A percentile compares a stretch with the other conserved stretches of the same genome.
Evolutionary conservation across 805 yeast species (phyloP).

Genomic region (Yarrowia bubula): DNA sequence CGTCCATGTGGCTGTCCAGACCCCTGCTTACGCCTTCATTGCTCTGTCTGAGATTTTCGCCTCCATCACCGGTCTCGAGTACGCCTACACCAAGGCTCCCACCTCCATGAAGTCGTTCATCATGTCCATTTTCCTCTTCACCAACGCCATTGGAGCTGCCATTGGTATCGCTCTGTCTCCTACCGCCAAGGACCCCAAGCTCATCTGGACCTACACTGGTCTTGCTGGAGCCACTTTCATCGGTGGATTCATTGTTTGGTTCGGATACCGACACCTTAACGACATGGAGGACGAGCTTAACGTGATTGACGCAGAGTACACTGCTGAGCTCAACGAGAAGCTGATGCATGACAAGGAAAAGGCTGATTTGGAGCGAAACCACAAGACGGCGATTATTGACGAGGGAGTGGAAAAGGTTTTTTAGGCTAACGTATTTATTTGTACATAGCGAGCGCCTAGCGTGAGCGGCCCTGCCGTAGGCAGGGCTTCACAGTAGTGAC

Average conservation of each 20-base stretch:
- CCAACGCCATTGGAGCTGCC: constrained; percentile 76
- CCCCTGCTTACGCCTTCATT: constrained; percentile 69
- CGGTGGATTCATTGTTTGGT: constrained; percentile 63
- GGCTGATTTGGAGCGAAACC: constrained; percentile 12
- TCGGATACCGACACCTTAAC: constrained; percentile 55
- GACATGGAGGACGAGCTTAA: constrained; percentile 57
- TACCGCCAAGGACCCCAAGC: constrained; percentile 65
- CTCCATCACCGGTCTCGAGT: constrained; percentile 77
- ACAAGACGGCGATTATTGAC: constrained; percentile 15
- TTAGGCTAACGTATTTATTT: constrained; percentile 8
- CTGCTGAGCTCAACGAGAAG: constrained; percentile 35
- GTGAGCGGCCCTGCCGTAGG: background rate
- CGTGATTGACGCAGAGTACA: constrained; percentile 45
- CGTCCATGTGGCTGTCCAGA: constrained; percentile 67
- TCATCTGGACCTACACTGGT: constrained; percentile 66
- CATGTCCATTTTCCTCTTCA: constrained; percentile 61
- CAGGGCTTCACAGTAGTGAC: too few species aligned
- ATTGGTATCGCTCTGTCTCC: constrained; percentile 70
- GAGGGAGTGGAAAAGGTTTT: constrained; percentile 25
- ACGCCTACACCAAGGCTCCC: constrained; percentile 83
- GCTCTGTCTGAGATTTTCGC: constrained; percentile 78
- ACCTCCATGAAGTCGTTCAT: constrained; percentile 62
- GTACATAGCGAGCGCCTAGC: background rate
- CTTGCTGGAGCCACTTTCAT: constrained; percentile 57
- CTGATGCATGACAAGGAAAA: constrained; percentile 3